These are phyloP conservation scores for Calonectria pseudoturangicola DNA, from an alignment of 2,329 filamentous ascomycete genomes.

Conservation along the genomic window DNA sequence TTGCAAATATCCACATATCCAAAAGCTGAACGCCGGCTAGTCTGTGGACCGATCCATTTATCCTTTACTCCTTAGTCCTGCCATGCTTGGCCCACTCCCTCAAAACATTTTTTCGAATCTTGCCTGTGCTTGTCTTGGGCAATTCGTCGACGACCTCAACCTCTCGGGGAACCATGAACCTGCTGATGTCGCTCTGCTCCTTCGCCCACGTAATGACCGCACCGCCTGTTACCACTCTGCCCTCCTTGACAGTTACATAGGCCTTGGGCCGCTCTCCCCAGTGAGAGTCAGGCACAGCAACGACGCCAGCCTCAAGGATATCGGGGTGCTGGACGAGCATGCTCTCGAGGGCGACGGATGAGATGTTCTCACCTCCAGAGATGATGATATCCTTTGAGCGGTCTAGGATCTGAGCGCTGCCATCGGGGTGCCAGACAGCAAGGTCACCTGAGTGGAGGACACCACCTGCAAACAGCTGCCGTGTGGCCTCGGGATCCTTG, in stretches of 20 bases:
- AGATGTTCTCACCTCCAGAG: slow-evolving; percentile 97
- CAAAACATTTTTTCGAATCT: slow-evolving; percentile 95
- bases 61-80: slow-evolving; percentile 41
- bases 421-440: slow-evolving; percentile 94
- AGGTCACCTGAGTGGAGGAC: slow-evolving; percentile 93
- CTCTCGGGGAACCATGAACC: slow-evolving; percentile 88
- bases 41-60: slow-evolving; percentile 6
- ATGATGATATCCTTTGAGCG: slow-evolving; percentile 99
- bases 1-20: slow-evolving; percentile 23
- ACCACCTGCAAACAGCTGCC: slow-evolving; percentile 90
- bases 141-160: slow-evolving; percentile 89
- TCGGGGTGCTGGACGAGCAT: slow-evolving; percentile 92
- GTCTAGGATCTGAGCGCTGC: slow-evolving; percentile 93
- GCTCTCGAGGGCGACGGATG: slow-evolving; percentile 91
- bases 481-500: slow-evolving; percentile 90
- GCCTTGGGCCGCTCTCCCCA: slow-evolving; percentile 99
- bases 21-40: not conserved
- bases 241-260: slow-evolving; percentile 87
- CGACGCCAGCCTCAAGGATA: slow-evolving; percentile 93
- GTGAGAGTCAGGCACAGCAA: slow-evolving; percentile 89
- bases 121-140: slow-evolving; percentile 97
- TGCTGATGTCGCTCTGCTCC: slow-evolving; percentile 85
- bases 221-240: slow-evolving; percentile 67
- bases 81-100: slow-evolving; percentile 82
- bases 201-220: slow-evolving; percentile 92